phyloP scores from a whole-genome alignment of 768 basidiomycete species.

The Mycena amicta region DNA sequence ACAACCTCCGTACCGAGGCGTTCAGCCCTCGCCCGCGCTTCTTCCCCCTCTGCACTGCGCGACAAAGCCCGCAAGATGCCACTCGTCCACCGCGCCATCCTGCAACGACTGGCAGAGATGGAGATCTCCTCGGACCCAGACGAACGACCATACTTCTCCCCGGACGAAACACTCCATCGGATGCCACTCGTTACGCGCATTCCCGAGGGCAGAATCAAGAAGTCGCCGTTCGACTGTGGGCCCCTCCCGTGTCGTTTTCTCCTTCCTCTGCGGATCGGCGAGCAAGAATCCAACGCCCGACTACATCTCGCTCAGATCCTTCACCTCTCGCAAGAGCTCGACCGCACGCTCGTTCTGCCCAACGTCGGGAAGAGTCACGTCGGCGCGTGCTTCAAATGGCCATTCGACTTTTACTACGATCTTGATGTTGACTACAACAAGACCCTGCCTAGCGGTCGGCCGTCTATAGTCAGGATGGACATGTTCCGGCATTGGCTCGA shows the following conservation, averaged over 20 bases:
- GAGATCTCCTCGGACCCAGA: constrained; percentile 21
- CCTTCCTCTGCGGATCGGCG: constrained; percentile 50
- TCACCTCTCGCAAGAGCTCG: constrained; percentile 48
- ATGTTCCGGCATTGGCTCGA: constrained; percentile 43
- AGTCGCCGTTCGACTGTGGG: constrained; percentile 21
- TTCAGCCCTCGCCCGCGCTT: not conserved
- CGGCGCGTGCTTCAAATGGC: constrained; percentile 51
- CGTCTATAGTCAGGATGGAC: constrained; percentile 35
- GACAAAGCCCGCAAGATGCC: constrained; percentile 13
- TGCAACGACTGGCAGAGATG: constrained; percentile 28
- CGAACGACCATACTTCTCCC: constrained; percentile 16
- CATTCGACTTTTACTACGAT: constrained; percentile 56
- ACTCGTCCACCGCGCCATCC: constrained; percentile 30
- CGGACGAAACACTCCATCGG: constrained; percentile 23
- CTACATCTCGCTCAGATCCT: constrained; percentile 56
- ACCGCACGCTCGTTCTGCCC: constrained; percentile 62
- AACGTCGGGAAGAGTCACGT: constrained; percentile 60
- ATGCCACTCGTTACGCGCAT: constrained; percentile 38
- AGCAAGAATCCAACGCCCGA: constrained; percentile 63
- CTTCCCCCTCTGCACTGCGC: not conserved
- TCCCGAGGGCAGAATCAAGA: constrained; percentile 28
- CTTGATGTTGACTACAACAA: constrained; percentile 23
- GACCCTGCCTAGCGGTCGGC: constrained; percentile 12
- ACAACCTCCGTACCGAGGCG: not conserved
- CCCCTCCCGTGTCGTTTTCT: constrained; percentile 44